Base-by-base conservation (phyloP, 768 basidiomycete species). In the Cystofilobasidium capitatum region DNA sequence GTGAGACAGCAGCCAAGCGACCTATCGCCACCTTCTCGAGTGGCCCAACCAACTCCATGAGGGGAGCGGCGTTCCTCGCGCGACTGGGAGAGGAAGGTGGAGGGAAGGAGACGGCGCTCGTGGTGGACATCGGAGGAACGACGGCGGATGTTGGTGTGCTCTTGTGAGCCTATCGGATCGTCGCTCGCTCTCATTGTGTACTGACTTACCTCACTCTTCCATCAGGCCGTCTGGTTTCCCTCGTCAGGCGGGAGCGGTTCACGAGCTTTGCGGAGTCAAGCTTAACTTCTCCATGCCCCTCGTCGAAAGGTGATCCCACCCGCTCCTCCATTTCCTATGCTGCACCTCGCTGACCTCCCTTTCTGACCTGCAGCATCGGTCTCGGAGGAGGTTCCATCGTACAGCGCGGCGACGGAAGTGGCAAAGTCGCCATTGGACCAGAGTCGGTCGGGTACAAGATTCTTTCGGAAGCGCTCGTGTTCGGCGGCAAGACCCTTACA, bases 41-140 rank as follows among this genome's bases (percentile, higher is more conserved):
- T 49, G 84, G 83, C 3, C 82, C 85, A 8, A 87, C 85, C 0
- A 86, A 86, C 73, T 85, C 84, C 0, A 87, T 86, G 85, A 78
- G 85, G 59, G 85, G 85, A 12, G 85, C 85, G 7, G 82, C 82
- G 5, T 85, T 82, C 73, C 78, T 86, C 7, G 81, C 85, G 1
- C 81, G 80, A 20, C 49, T 72, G 40, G 70, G 69, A 5, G 12
- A 74, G 79, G 51, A 78, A 77, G 69, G 35, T 4, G 29, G 51
- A 29, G 42, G 45, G 22, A 71, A 69, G 47, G 69, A 74, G 58
- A 71, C 71, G 0, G 72, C 72, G 20, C 54, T 75, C 59, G 85
- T 86, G 0, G 79, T 83, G 62, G 86, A 86, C 73, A 78, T 86
- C 65, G 86, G 85, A 57, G 85, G 85, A 0, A 86, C 85, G 0